Percentiles rank a stretch among this genome's conserved stretches.
These are phyloP conservation scores for Noccaea caerulescens DNA, from an alignment of 345 rosid species.

Conservation along the genomic window DNA sequence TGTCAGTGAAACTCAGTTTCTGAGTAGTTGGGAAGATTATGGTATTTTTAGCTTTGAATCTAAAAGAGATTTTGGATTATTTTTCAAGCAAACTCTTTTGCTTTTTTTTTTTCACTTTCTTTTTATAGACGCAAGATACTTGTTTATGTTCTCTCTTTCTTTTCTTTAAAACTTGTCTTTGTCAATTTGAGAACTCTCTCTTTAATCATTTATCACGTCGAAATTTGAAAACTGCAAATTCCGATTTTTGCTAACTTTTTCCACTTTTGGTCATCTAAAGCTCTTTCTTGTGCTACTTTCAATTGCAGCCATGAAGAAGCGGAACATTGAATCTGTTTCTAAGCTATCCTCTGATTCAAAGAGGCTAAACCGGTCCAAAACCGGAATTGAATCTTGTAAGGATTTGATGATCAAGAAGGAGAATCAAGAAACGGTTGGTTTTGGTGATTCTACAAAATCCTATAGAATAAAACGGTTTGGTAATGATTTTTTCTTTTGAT, in stretches of 20 bases:
- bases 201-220: slow-evolving; percentile 38
- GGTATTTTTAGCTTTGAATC: slow-evolving; percentile 40
- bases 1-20: slow-evolving; percentile 44
- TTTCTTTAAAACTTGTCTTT: slow-evolving; percentile 35
- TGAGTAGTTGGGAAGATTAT: slow-evolving; percentile 63
- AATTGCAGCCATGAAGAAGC: slow-evolving; percentile 84
- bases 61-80: slow-evolving; percentile 44
- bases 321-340: slow-evolving; percentile 59
- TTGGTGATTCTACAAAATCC: slow-evolving; percentile 15
- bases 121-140: slow-evolving; percentile 48
- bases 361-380: slow-evolving; percentile 52
- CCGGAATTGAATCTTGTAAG: slow-evolving; percentile 44
- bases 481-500: neutral
- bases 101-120: slow-evolving; percentile 46
- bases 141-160: slow-evolving; percentile 1
- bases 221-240: slow-evolving; percentile 35
- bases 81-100: slow-evolving; percentile 58
- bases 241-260: slow-evolving; percentile 2
- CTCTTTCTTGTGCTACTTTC: slow-evolving; percentile 35
- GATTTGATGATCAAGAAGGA: slow-evolving; percentile 48
- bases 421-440: slow-evolving; percentile 59
- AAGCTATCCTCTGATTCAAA: slow-evolving; percentile 54
- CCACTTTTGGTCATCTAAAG: neutral
- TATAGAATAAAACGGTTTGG: too few species aligned
- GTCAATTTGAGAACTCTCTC: slow-evolving; percentile 34